phyloP scores from a whole-genome alignment of 805 yeast genomes.

The Pichia pseudocactophila region DNA sequence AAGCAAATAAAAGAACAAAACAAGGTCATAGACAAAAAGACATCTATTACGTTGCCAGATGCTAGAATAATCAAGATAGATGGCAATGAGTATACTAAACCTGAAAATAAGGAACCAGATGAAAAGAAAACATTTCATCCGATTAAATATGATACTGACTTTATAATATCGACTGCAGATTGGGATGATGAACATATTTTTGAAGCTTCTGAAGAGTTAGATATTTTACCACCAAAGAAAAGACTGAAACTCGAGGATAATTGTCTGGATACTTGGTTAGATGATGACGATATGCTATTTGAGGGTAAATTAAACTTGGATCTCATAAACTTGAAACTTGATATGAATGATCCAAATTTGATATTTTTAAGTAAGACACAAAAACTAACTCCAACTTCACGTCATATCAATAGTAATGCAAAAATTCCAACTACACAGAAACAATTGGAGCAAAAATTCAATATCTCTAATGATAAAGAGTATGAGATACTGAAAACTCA shows the following conservation, averaged over 20 bases:
- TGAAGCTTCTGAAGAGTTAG: conserved; percentile 33
- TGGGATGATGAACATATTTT: conserved; percentile 68
- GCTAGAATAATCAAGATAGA: conserved; percentile 22
- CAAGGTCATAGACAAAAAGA: conserved; percentile 3
- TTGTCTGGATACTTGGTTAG: conserved; percentile 35
- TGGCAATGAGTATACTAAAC: conserved; percentile 20
- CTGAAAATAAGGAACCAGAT: conserved; percentile 13
- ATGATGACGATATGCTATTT: conserved; percentile 58
- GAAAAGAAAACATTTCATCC: conserved; percentile 13
- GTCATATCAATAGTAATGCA: conserved; percentile 21
- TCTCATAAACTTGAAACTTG: conserved; percentile 40
- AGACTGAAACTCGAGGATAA: conserved; percentile 25
- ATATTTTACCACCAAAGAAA: conserved; percentile 16
- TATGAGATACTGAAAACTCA: conserved; percentile 78
- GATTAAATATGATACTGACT: conserved; percentile 38
- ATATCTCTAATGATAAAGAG: conserved; percentile 80
- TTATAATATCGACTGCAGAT: conserved; percentile 61
- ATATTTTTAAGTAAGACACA: conserved; percentile 46
- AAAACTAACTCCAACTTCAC: conserved; percentile 11
- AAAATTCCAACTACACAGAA: conserved; percentile 46
- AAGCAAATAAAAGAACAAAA: conserved; percentile 16
- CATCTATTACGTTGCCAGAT: conserved; percentile 11
- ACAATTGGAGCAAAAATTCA: conserved; percentile 51
- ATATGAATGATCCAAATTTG: conserved; percentile 81
- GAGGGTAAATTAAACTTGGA: conserved; percentile 47